Evolutionary conservation across 306 rosid genomes (phyloP), one percentile per base, ranked within the genome.

Genomic region (Cicer judaicum): DNA sequence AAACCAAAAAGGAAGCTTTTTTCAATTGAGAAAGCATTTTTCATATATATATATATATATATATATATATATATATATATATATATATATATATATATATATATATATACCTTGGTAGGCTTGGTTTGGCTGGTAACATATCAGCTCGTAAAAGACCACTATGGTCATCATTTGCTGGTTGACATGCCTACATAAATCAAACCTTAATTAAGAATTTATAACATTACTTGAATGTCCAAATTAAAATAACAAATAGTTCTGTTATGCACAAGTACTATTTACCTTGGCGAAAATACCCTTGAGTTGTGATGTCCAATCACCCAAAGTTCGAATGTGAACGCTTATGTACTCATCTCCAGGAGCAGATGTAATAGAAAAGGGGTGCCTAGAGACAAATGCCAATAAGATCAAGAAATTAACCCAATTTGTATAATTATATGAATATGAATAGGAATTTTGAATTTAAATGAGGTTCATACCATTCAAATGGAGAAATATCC

Each of bases 261-360:
- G 15, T 44, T 12, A 15, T 49, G 18, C n/a, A 59, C 44, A 55
- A 46, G 13, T 18, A 29, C 2, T 16, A 39, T 14, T 21, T 65
- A 93, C 98, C 96, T 87, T 85, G 50, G 96, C 84, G 73, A 93
- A 93, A 79, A 88, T 78, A 62, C 64, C 62, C 78, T 87, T 89
- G 49, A 88, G 89, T 68, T 86, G 94, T 6, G 96, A 86, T 24
- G 98, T 88, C 98, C 97, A 91, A 46, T 93, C 98, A 48, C 98
- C 96, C 5, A 81, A 71, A 14, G 93, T 91, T 29, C 98, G 88
- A 71, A 93, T 91, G 69, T 93, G 96, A 79, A 93, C 80, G 48
- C 97, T 91, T 18, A 93, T 10, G 47, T 93, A 85, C 21, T 91
- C 93, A 18, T 93, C 98, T 65, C 96, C 92, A 0, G 92, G 93